Base-by-base conservation (phyloP, 2,329 filamentous ascomycete genomes). In the Chaetomiaceae sp. region DNA sequence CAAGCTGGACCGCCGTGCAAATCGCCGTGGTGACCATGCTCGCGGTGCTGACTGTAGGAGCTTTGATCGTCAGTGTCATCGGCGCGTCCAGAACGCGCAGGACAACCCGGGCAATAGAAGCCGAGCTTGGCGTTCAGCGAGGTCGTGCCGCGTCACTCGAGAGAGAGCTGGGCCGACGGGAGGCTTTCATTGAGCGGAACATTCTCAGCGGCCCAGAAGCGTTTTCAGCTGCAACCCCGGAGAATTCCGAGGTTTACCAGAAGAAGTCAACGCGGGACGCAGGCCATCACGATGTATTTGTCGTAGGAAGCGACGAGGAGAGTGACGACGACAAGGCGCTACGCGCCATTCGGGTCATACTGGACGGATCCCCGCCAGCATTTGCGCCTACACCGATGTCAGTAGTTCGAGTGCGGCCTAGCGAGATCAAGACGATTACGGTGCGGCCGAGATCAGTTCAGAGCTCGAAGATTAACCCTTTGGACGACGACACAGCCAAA, bases 91-190 rank as follows among this genome's bases (percentile, higher is more conserved):
- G 2, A n/a, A 12, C 12, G 12, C n/a, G 30, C 8, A 35, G 18
- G 17, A 15, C 5, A 17, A 38, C 6, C 12, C 38, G 19, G 32
- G 45, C 12, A 44, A 20, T 4, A 41, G 11, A n/a, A n/a, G 32
- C 41, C 6, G 46, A 48, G 17, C 41, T 45, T 30, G 37, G 41
- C 1, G 19, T 22, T 29, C 36, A 41, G n/a, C 37, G 17, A 9
- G 12, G 10, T 9, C 41, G 19, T 3, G 17, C 33, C 12, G 17
- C 11, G 14, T 26, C 32, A 18, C 40, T 48, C 15, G 11, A 36
- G 18, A 9, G 20, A n/a, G 12, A n/a, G 12, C 7, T 40, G 20
- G 29, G 17, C 22, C 22, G 20, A 5, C 36, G 30, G 11, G 22
- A 40, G 1, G 32, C 15, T 8, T 44, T 29, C n/a, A 39, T 48